Conservation (phyloP, 2,329 filamentous ascomycete species). For the Curvularia lunata region DNA sequence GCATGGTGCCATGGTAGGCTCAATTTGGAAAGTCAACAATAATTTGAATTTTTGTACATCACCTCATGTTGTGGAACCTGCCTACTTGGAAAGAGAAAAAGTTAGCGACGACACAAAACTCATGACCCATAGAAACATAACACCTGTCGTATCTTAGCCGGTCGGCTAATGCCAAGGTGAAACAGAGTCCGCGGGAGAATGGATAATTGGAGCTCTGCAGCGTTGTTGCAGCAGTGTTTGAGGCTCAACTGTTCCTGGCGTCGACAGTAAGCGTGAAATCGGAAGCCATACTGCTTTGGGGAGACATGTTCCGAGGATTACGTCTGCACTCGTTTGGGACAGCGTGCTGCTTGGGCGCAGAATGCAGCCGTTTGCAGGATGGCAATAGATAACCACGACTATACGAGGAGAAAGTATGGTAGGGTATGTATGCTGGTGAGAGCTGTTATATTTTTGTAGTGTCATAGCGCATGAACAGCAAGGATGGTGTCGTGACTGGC, state of each 20-base stretch:
- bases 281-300: conserved; percentile 11
- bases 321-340: background rate
- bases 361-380: background rate
- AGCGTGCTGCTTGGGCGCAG: background rate
- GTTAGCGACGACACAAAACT: background rate
- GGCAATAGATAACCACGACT: background rate
- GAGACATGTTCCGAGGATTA: background rate
- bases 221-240: conserved; percentile 23
- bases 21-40: background rate
- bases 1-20: background rate
- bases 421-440: background rate
- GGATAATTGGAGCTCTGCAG: conserved; percentile 15
- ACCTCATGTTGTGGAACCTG: background rate
- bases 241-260: conserved; percentile 19
- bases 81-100: background rate
- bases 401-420: background rate
- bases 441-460: conserved; percentile 31
- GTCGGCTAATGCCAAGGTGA: conserved; percentile 22
- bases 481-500: conserved; percentile 21
- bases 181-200: conserved; percentile 14
- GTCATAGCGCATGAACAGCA: conserved; percentile 32
- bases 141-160: conserved; percentile 23
- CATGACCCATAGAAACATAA: conserved; percentile 4
- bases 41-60: background rate
- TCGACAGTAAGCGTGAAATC: conserved; percentile 3